A percentile compares a stretch with the other conserved stretches of the same genome.
Evolutionary conservation across 352 stramenopile genomes (phyloP).

Genomic region (Saprolegnia diclina): DNA sequence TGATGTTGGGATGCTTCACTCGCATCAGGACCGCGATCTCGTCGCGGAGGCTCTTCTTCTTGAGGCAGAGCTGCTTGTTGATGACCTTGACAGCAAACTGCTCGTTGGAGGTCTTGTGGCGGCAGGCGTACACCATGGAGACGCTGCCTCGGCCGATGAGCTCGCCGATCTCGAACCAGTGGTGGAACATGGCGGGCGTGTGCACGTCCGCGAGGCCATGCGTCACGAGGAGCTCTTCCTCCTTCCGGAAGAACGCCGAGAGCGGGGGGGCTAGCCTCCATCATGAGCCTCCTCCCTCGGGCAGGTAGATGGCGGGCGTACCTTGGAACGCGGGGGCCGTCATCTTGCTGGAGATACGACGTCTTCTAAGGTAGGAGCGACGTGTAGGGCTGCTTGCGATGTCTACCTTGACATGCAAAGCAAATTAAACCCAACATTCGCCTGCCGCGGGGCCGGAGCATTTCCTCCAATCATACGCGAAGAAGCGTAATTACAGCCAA

Average conservation of each 20-base stretch:
- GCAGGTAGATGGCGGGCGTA: background rate
- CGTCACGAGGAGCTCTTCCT: constrained; percentile 77
- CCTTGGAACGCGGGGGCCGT: constrained; percentile 20
- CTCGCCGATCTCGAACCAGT: constrained; percentile 82
- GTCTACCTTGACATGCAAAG: constrained; percentile 22
- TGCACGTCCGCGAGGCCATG: constrained; percentile 79
- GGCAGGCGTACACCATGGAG: constrained; percentile 81
- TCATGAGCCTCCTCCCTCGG: too few species aligned
- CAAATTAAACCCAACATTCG: background rate
- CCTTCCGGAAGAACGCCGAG: constrained; percentile 84
- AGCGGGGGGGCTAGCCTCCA: constrained; percentile 54
- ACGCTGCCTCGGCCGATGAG: constrained; percentile 75
- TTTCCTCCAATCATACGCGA: background rate
- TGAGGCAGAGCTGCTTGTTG: constrained; percentile 81
- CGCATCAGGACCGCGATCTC: constrained; percentile 82
- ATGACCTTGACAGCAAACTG: constrained; percentile 85
- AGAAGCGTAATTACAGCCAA: background rate
- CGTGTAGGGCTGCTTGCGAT: background rate
- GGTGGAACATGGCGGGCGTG: constrained; percentile 80
- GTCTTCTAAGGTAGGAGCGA: constrained; percentile 1
- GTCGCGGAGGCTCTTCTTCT: constrained; percentile 82
- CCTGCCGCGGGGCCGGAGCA: background rate
- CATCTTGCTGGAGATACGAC: background rate
- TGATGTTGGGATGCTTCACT: constrained; percentile 84
- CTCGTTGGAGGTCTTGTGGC: constrained; percentile 71